Base-by-base conservation (phyloP, 495 filamentous ascomycete species). In the Aspergillus hancockii region DNA sequence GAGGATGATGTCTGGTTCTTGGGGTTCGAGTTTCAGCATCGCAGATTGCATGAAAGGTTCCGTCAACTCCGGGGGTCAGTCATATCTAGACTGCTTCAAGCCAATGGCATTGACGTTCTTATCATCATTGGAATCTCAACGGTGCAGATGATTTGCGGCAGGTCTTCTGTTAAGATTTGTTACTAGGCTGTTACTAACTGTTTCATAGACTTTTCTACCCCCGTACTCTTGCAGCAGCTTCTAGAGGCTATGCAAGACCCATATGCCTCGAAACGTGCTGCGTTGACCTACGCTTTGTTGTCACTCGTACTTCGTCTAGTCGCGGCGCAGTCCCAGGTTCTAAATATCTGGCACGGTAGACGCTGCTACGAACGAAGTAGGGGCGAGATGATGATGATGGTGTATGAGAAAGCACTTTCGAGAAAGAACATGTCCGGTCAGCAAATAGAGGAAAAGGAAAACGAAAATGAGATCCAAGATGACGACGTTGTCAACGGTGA, bases 311-410 rank as follows among this genome's bases (percentile, higher is more conserved):
- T 85, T 6, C 79, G 88, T 13, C 70, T 93, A 4, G 72, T 89
- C 30, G 79, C 78, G 36, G 74, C 79, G 1, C 91, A 95, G 55
- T 84, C 83, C 0, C 81, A 80, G 10, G 85, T 92, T 0, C 82
- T 93, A 59, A 83, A 69, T 49, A 71, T 92, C 0, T 93, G 91
- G 90, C 92, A 85, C 64, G 81, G 83, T 53, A 80, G 91, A 50
- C 81, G 90, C 52, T 81, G 80, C 57, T 95, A 93, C 63, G 91
- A 95, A 64, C 77, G 90, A 51, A 89, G 88, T 6, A 76, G 91
- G 45, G 91, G 91, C 9, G 90, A 93, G 67, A 86, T 93, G 85
- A 87, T 95, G 51, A 93, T 90, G 55, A 92, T 91, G 84, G 77
- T 94, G 25, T 92, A 92, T 57, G 90, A 92, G 67, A 95, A 95